A percentile compares a stretch with the other conserved stretches of the same genome.
phyloP scores from a whole-genome alignment of 2,329 filamentous ascomycete species.

The Apiospora rasikravindrae region DNA sequence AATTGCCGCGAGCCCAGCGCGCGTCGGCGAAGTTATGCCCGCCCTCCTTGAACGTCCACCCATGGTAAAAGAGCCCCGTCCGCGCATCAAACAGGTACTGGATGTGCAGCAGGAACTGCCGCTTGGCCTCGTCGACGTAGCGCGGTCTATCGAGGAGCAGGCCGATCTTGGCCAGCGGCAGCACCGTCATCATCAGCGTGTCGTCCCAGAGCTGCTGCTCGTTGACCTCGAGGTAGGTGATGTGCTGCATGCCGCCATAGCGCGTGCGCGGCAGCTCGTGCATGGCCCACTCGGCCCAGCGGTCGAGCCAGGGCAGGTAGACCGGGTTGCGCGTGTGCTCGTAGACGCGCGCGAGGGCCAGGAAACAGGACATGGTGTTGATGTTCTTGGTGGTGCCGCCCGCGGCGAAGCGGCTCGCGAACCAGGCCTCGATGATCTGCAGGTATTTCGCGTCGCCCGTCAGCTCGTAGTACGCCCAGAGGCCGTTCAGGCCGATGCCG shows the following conservation, averaged over 20 bases:
- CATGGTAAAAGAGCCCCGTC: constrained; percentile 80
- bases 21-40: constrained; percentile 67
- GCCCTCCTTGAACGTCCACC: constrained; percentile 76
- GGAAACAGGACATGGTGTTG: constrained; percentile 82
- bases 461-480: constrained; percentile 81
- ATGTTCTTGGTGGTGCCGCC: constrained; percentile 83
- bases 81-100: constrained; percentile 77
- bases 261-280: constrained; percentile 74
- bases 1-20: constrained; percentile 66
- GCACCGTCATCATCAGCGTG: constrained; percentile 86
- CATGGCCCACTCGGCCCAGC: constrained; percentile 85
- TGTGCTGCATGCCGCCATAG: constrained; percentile 76
- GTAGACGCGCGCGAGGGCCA: constrained; percentile 79
- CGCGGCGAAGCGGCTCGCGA: constrained; percentile 68
- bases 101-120: constrained; percentile 77
- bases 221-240: constrained; percentile 74
- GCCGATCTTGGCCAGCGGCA: constrained; percentile 82
- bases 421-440: constrained; percentile 75
- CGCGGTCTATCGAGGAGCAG: constrained; percentile 70
- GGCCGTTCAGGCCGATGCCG: constrained; percentile 78
- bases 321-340: constrained; percentile 72
- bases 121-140: constrained; percentile 79
- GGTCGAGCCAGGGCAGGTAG: constrained; percentile 78
- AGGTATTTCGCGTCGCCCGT: constrained; percentile 67
- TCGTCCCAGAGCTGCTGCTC: constrained; percentile 83